phyloP scores from a whole-genome alignment of 768 basidiomycete genomes.

The Phlebiopsis flavidoalba region DNA sequence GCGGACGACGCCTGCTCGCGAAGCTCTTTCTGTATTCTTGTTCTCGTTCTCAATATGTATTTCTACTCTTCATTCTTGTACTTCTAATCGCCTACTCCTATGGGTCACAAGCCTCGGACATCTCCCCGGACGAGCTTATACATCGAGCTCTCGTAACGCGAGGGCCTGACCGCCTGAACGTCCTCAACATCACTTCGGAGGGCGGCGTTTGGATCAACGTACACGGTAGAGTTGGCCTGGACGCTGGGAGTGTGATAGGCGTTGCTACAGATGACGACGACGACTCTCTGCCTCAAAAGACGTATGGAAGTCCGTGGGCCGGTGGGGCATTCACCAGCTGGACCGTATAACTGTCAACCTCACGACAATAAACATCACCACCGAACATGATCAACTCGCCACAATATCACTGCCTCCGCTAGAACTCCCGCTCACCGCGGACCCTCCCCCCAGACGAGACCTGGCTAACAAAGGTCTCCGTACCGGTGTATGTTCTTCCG shows the following conservation, averaged over 20 bases:
- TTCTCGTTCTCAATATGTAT: constrained; percentile 48
- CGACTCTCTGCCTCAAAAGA: constrained; percentile 40
- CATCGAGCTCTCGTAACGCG: constrained; percentile 47
- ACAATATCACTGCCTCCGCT: constrained; percentile 44
- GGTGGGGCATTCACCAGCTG: constrained; percentile 57
- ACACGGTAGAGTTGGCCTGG: constrained; percentile 55
- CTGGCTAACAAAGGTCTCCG: constrained; percentile 55
- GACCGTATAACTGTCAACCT: constrained; percentile 53
- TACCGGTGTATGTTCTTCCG: constrained; percentile 47
- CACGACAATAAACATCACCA: constrained; percentile 44
- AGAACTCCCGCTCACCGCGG: constrained; percentile 49
- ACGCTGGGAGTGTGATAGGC: constrained; percentile 58
- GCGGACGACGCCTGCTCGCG: constrained; percentile 28
- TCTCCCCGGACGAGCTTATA: constrained; percentile 56
- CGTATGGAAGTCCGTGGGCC: constrained; percentile 62
- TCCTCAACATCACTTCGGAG: constrained; percentile 54
- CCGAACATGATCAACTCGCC: constrained; percentile 43
- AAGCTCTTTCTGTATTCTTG: constrained; percentile 48
- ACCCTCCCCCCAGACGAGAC: constrained; percentile 45
- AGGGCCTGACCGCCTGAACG: constrained; percentile 57
- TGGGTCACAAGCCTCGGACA: constrained; percentile 45
- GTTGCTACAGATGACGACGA: constrained; percentile 38
- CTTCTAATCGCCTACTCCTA: constrained; percentile 63
- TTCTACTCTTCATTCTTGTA: constrained; percentile 35
- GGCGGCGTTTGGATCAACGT: constrained; percentile 59